Base-by-base conservation (phyloP, 441 rosid species). In the Isatis lusitanica region DNA sequence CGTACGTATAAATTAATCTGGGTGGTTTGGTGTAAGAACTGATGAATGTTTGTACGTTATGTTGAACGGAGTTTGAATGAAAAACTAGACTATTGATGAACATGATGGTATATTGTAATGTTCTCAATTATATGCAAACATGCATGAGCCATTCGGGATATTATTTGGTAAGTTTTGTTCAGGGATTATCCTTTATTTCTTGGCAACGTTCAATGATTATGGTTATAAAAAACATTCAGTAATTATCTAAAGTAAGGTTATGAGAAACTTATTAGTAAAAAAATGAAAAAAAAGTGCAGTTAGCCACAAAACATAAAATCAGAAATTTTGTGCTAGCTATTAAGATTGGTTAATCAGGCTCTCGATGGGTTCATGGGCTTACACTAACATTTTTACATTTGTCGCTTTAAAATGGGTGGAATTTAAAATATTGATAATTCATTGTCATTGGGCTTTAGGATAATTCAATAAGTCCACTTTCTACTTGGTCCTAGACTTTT, bases 371-470 rank as follows among this genome's bases (percentile, higher is more conserved):
- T 68, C 39, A 43, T 33, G 64, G 53, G 53, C 63, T 17, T 12
- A 43, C 5, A 30, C 24, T 69, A 12, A 46, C 66, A 59, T 59
- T 15, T 60, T 33, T 17, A 68, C 64, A 44, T 44, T 46, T 47
- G 47, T 59, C 12, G 36, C 17, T 47, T 2, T 6, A 47, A 9
- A 38, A 59, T 58, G 28, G 13, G 13, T 13, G 31, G n/a, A 4
- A 13, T 65, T 21, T 1, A 30, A 9, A 9, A 39, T 24, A 12
- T 24, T 21, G 24, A 40, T 4, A 12, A 3, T 61, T 13, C 36
- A 42, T n/a, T 65, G 50, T 6, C 26, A 52, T 42, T 55, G 56
- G 75, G 75, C 69, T 40, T 30, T 48, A 63, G 26, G 12, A 6
- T 42, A 40, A 40, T 13, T 43, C 46, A 28, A 40, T 17, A 51